These are phyloP conservation scores for Metschnikowia cubensis DNA, from an alignment of 805 yeast species.

Conservation along the genomic window DNA sequence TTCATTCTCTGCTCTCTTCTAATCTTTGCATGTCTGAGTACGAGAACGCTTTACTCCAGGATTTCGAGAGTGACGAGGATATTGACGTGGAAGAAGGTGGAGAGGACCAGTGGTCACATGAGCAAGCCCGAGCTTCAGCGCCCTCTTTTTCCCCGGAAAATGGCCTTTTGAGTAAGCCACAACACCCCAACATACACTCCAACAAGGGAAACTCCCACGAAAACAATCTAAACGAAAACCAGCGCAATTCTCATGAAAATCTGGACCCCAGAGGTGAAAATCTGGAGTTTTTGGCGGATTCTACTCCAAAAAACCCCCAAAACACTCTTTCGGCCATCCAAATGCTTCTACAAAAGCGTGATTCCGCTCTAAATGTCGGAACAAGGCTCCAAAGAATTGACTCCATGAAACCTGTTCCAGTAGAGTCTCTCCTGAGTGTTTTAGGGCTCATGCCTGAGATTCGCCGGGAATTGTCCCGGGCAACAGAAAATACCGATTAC, in stretches of 20 bases:
- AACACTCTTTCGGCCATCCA: no score
- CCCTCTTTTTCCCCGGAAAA: neutral
- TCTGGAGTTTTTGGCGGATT: no score
- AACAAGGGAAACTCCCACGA: no score
- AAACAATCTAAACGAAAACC: no score
- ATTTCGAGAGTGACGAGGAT: slow-evolving; percentile 30
- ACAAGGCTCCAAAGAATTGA: slow-evolving; percentile 19
- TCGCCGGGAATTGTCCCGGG: slow-evolving; percentile 18
- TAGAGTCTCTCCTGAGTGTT: slow-evolving; percentile 21
- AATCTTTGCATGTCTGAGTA: slow-evolving; percentile 21
- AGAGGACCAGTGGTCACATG: neutral
- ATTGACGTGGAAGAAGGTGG: neutral
- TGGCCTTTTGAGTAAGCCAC: neutral
- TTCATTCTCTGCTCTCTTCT: neutral
- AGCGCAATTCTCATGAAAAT: no score
- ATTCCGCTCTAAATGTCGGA: slow-evolving; percentile 4
- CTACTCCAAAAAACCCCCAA: no score
- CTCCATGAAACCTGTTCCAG: slow-evolving; percentile 19
- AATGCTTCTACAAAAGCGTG: neutral
- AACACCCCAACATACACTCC: no score
- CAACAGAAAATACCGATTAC: slow-evolving; percentile 26
- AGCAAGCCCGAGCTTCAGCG: neutral
- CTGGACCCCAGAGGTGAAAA: no score
- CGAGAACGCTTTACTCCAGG: slow-evolving; percentile 41
- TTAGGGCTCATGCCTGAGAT: slow-evolving; percentile 23